Percentiles rank a stretch among this genome's conserved stretches.
phyloP scores from a whole-genome alignment of 192 early-diverging fungal genomes.

The Podila horticola region DNA sequence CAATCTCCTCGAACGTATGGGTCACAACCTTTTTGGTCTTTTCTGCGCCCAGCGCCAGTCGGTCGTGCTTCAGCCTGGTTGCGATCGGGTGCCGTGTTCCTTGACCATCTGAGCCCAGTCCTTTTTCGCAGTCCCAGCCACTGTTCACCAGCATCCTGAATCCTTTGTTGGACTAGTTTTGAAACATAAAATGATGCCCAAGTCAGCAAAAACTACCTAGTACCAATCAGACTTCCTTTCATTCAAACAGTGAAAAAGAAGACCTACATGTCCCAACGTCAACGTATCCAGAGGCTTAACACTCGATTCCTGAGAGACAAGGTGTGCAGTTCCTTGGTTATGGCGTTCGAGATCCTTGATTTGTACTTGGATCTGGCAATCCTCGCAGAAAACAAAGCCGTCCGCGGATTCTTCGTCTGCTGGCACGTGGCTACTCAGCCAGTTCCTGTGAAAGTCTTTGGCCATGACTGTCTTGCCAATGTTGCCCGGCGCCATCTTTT shows the following conservation, averaged over 20 bases:
- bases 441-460: constrained; percentile 30
- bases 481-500: background rate
- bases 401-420: background rate
- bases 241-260: background rate
- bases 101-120: constrained; percentile 55
- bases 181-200: background rate
- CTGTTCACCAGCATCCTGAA: constrained; percentile 59
- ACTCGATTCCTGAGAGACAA: constrained; percentile 35
- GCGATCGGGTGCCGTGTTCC: constrained; percentile 56
- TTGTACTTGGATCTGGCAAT: constrained; percentile 38
- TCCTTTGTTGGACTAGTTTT: constrained; percentile 45
- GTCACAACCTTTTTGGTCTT: constrained; percentile 25
- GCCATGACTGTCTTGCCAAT: background rate
- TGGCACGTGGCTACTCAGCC: background rate
- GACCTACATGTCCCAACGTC: constrained; percentile 36
- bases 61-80: constrained; percentile 58
- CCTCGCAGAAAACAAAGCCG: constrained; percentile 26
- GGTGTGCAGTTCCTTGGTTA: constrained; percentile 25
- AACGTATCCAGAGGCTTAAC: constrained; percentile 31
- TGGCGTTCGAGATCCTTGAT: constrained; percentile 31
- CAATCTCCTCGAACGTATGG: constrained; percentile 36
- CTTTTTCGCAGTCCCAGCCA: constrained; percentile 64
- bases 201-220: background rate
- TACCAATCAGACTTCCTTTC: background rate
- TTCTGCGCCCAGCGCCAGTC: constrained; percentile 52